phyloP scores from a whole-genome alignment of 192 early-diverging fungal species.

The Umbelopsis vinacea region DNA sequence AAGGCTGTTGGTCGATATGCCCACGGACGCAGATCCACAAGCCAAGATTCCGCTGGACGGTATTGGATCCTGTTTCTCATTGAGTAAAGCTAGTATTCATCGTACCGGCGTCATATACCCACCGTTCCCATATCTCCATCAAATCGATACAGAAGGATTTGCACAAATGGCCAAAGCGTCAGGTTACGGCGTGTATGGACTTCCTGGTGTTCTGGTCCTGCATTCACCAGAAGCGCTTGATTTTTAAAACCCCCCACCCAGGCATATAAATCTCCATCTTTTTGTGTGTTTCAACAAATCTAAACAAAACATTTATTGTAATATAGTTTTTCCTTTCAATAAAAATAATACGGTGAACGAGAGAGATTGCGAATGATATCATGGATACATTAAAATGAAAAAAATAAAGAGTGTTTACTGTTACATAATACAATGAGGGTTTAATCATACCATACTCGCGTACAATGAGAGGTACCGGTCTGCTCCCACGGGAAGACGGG shows the following conservation, averaged over 20 bases:
- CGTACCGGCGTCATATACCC: conserved; percentile 64
- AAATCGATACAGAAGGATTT: conserved; percentile 70
- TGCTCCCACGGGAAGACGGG: conserved; percentile 10
- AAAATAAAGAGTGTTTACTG: neutral
- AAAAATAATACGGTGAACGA: neutral
- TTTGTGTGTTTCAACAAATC: no score
- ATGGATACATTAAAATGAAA: neutral
- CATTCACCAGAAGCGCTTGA: neutral
- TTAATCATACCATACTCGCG: conserved; percentile 18
- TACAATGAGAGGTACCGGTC: neutral
- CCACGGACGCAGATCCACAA: neutral
- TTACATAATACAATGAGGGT: neutral
- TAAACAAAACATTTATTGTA: conserved; percentile 1
- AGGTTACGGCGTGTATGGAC: conserved; percentile 60
- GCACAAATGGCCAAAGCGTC: conserved; percentile 64
- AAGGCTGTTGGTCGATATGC: conserved; percentile 26
- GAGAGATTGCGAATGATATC: neutral
- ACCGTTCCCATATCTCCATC: conserved; percentile 56
- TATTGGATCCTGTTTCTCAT: conserved; percentile 62
- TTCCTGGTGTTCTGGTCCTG: conserved; percentile 38
- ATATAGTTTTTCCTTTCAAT: neutral
- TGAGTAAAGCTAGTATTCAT: conserved; percentile 63
- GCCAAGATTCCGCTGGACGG: conserved; percentile 56
- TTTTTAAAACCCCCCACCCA: neutral
- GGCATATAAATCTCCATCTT: neutral